A percentile compares a stretch with the other conserved stretches of the same genome.
phyloP scores from a whole-genome alignment of 148 eudicot genomes.

The Selenicereus undatus region DNA sequence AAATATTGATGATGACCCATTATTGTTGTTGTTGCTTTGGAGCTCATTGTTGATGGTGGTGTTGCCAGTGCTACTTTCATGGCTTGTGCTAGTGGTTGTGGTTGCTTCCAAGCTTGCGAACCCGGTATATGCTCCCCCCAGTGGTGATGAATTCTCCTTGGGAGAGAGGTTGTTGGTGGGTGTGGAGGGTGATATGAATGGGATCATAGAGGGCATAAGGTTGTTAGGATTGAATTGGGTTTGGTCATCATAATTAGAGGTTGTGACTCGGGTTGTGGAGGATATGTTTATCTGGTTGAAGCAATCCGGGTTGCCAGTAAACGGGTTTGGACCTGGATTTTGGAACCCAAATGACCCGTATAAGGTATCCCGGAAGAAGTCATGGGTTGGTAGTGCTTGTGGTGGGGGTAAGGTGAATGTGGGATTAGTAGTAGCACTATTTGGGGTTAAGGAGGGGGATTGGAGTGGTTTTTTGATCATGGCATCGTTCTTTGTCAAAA shows the following conservation, averaged over 20 bases:
- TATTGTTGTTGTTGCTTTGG: slow-evolving; percentile 15
- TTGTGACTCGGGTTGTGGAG: slow-evolving; percentile 20
- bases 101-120: slow-evolving; percentile 17
- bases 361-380: slow-evolving; percentile 33
- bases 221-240: slow-evolving; percentile 27
- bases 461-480: background rate
- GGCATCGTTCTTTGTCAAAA: slow-evolving; percentile 10
- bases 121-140: slow-evolving; percentile 3
- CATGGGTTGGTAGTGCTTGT: slow-evolving; percentile 32
- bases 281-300: slow-evolving; percentile 25
- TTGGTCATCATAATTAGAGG: slow-evolving; percentile 21
- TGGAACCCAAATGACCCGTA: slow-evolving; percentile 32
- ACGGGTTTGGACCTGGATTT: background rate
- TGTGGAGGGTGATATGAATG: slow-evolving; percentile 31
- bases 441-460: background rate
- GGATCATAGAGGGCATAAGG: slow-evolving; percentile 25
- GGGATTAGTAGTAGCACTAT: background rate
- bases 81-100: slow-evolving; percentile 26
- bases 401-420: slow-evolving; percentile 23
- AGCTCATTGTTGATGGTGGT: slow-evolving; percentile 20
- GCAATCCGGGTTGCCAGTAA: slow-evolving; percentile 27
- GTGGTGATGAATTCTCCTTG: slow-evolving; percentile 6
- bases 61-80: slow-evolving; percentile 25
- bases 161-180: slow-evolving; percentile 2
- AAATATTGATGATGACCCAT: slow-evolving; percentile 24